Base-by-base conservation (phyloP, 225 moss, liverwort and hornwort species). In the Pleurozium schreberi region DNA sequence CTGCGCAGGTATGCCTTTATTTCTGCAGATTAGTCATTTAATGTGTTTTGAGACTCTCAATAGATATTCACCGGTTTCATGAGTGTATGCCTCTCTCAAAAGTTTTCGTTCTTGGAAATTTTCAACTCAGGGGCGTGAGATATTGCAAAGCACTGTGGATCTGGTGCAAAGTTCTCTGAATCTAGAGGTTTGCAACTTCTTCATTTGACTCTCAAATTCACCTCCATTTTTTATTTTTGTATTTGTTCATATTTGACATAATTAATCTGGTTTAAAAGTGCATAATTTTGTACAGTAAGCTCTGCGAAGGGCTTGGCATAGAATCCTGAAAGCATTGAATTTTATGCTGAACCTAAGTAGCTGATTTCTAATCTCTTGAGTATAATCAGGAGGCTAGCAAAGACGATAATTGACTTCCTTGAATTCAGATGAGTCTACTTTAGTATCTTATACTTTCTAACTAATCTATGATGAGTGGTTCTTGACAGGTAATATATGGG, bases 141-240 rank as follows among this genome's bases (percentile, higher is more conserved):
- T 99, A 45, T 90, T 99, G 81, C 99, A 99, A 87, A 97, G 96
- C 89, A 99, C 99, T 19, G 99, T 97, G 80, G 99, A 99, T 86
- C 92, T 99, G 53, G 99, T 99, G 76, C 96, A 96, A 82, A 94
- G 92, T 61, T 94, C 92, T 58, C 82, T 99, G 87, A 96, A 96
- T 88, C 91, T 99, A 82, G 97, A 99, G 97, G 99, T 99, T 87
- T n/a, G 92, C 55, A 67, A 67, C 88, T 67, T 28, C 83, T 61
- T 82, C 73, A 52, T 84, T 66, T 38, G 20, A 67, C 61, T 74
- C 83, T 53, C 55, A 65, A 83, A 60, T 60, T 82, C n/a, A 26
- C 27, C n/a, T 82, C 50, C 28, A 34, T 57, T 79, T 11, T n/a
- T 22, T 12, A 27, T 66, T 74, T 63, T 18, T 15, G 59, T 7